These are phyloP conservation scores for Sugiyamaella qingdaonensis DNA, from an alignment of 805 yeast genomes.

Conservation along the genomic window DNA sequence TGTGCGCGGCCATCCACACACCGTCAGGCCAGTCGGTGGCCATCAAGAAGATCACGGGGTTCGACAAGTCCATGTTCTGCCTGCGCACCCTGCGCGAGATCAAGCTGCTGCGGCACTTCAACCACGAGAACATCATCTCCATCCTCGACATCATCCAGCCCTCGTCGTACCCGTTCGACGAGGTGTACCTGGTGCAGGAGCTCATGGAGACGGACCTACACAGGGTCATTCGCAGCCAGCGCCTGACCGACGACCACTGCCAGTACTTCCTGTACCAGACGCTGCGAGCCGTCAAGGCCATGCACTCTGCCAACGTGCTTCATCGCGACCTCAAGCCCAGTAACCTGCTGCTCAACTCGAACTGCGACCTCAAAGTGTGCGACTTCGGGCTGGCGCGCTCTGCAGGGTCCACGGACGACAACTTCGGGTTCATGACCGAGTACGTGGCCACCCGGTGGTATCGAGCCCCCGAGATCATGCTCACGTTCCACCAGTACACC, in stretches of 20 bases:
- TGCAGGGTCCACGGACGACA: constrained; percentile 54
- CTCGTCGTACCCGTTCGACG: constrained; percentile 66
- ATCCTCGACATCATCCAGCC: constrained; percentile 89
- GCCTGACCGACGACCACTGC: constrained; percentile 83
- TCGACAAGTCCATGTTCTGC: constrained; percentile 84
- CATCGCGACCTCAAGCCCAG: constrained; percentile 93
- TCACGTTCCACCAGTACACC: constrained; percentile 87
- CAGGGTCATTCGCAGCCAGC: constrained; percentile 89
- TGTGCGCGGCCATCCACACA: constrained; percentile 79
- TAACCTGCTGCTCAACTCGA: constrained; percentile 78
- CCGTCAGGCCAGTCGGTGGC: constrained; percentile 91
- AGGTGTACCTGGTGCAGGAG: constrained; percentile 77
- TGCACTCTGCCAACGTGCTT: constrained; percentile 90
- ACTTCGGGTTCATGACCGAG: constrained; percentile 85
- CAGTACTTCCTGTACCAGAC: constrained; percentile 93
- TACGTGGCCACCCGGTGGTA: constrained; percentile 98
- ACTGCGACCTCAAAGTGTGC: constrained; percentile 90
- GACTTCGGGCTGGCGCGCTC: constrained; percentile 88
- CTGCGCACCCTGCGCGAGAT: constrained; percentile 85
- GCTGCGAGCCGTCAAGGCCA: constrained; percentile 79
- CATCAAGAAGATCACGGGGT: constrained; percentile 89
- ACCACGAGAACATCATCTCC: constrained; percentile 89
- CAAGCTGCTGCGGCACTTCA: constrained; percentile 81
- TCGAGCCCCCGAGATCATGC: constrained; percentile 96
- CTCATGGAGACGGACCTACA: constrained; percentile 98